Percentiles rank a stretch among this genome's conserved stretches.
These are phyloP conservation scores for Aegilops umbellulata DNA, from an alignment of 176 grass and related monocot species.

Conservation along the genomic window DNA sequence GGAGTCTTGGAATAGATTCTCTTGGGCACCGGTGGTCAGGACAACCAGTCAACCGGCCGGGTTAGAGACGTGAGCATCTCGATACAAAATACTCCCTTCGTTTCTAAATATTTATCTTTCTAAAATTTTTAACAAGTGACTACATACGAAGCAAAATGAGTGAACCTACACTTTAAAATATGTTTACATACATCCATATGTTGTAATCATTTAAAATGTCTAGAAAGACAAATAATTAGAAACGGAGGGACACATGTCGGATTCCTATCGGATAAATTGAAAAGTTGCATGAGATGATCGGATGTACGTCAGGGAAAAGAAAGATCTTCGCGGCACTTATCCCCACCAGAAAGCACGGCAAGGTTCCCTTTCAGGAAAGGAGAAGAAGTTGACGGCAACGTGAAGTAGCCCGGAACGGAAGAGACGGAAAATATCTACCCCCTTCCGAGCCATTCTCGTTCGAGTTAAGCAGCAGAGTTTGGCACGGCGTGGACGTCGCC, in stretches of 20 bases:
- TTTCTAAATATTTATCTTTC: too few species aligned
- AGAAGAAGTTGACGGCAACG: too few species aligned
- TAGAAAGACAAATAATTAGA: too few species aligned
- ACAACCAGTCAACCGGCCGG: not conserved
- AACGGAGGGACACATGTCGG: not conserved
- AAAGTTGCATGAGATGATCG: not conserved
- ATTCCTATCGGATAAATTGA: not conserved
- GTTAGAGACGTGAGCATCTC: not conserved
- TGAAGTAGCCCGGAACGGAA: not conserved
- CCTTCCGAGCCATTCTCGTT: not conserved
- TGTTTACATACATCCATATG: too few species aligned
- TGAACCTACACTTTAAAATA: too few species aligned
- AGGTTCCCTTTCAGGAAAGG: not conserved
- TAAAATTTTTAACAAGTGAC: too few species aligned
- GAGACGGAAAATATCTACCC: not conserved
- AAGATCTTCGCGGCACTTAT: not conserved
- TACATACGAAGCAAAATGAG: too few species aligned
- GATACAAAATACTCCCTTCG: not conserved
- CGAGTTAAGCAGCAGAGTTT: not conserved
- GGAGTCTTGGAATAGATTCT: not conserved
- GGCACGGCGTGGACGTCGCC: not conserved
- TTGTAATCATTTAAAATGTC: too few species aligned
- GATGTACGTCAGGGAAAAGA: not conserved
- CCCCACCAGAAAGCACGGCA: not conserved
- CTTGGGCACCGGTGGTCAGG: not conserved